phyloP scores from a whole-genome alignment of 306 rosid species.

The Citrullus amarus region DNA sequence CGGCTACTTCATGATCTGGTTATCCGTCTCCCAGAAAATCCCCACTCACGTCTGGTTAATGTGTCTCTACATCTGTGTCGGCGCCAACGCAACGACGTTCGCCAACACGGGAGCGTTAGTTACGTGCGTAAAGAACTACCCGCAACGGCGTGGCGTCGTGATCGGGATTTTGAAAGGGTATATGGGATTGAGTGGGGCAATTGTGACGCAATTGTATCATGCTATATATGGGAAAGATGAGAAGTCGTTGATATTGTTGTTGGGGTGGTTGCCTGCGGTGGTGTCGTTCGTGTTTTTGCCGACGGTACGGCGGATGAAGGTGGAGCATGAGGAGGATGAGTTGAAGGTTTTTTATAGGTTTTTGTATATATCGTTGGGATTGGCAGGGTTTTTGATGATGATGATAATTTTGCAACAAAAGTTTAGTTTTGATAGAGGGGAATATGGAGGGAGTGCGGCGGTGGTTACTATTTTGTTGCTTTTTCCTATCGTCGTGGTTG shows the following conservation, averaged over 20 bases:
- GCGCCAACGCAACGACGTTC: slow-evolving; percentile 62
- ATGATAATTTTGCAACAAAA: slow-evolving; percentile 39
- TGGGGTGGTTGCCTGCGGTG: slow-evolving; percentile 65
- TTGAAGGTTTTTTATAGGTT: slow-evolving; percentile 43
- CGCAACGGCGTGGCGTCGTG: slow-evolving; percentile 42
- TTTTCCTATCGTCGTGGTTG: slow-evolving; percentile 42
- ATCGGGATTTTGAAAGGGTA: slow-evolving; percentile 56
- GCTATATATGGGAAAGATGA: slow-evolving; percentile 46
- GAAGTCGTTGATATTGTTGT: slow-evolving; percentile 36
- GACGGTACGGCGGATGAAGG: slow-evolving; percentile 37
- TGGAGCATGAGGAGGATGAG: slow-evolving; percentile 26
- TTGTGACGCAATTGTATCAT: slow-evolving; percentile 46
- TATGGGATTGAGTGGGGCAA: slow-evolving; percentile 64
- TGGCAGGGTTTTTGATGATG: slow-evolving; percentile 44
- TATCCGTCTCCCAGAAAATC: slow-evolving; percentile 29
- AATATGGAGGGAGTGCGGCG: slow-evolving; percentile 38
- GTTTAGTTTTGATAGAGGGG: slow-evolving; percentile 21
- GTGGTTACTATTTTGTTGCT: slow-evolving; percentile 35
- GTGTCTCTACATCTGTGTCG: slow-evolving; percentile 54
- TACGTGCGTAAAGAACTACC: slow-evolving; percentile 69
- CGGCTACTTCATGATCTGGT: slow-evolving; percentile 81
- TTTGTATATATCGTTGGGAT: slow-evolving; percentile 41
- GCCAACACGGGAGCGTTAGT: slow-evolving; percentile 65
- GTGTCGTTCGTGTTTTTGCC: slow-evolving; percentile 39
- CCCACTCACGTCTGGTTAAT: slow-evolving; percentile 46